These are phyloP conservation scores for Candida glucosophila DNA, from an alignment of 1,139 yeast genomes.

Conservation along the genomic window DNA sequence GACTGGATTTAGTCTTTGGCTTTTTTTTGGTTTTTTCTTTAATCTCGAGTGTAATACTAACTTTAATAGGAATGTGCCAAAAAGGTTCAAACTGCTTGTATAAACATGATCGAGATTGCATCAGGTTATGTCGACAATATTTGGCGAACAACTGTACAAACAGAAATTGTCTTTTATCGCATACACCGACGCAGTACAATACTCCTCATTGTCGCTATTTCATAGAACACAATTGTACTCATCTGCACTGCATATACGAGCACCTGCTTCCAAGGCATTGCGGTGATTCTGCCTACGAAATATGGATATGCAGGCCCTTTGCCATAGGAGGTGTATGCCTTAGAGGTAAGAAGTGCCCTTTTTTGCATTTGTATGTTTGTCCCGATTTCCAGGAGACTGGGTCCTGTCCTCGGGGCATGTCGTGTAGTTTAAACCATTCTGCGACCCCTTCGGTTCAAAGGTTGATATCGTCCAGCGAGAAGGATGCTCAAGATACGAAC, in stretches of 20 bases:
- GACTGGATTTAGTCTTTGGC: background rate
- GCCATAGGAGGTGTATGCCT: conserved; percentile 63
- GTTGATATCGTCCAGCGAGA: conserved; percentile 15
- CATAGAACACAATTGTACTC: conserved; percentile 43
- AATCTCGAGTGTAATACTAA: conserved; percentile 6
- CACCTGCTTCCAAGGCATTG: conserved; percentile 31
- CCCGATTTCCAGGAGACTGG: conserved; percentile 65
- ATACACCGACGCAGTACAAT: conserved; percentile 50
- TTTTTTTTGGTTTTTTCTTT: conserved; percentile 1
- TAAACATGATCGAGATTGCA: conserved; percentile 41
- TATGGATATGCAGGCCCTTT: conserved; percentile 57
- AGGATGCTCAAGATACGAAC: conserved; percentile 11
- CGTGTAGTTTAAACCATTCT: conserved; percentile 44
- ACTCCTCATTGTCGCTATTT: conserved; percentile 58
- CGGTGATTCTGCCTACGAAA: conserved; percentile 30
- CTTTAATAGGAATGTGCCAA: conserved; percentile 38
- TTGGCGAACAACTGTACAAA: conserved; percentile 40
- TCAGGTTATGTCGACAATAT: conserved; percentile 47
- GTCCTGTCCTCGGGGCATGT: conserved; percentile 40
- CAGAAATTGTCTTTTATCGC: conserved; percentile 49
- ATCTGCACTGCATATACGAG: conserved; percentile 45
- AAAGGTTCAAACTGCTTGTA: conserved; percentile 47
- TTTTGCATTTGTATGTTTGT: conserved; percentile 54
- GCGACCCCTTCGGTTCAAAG: conserved; percentile 21
- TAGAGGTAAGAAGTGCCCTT: conserved; percentile 49